Evolutionary conservation across 2,329 filamentous ascomycete species (phyloP), one percentile per base, ranked within the genome.

Genomic region (Neurospora sp.): DNA sequence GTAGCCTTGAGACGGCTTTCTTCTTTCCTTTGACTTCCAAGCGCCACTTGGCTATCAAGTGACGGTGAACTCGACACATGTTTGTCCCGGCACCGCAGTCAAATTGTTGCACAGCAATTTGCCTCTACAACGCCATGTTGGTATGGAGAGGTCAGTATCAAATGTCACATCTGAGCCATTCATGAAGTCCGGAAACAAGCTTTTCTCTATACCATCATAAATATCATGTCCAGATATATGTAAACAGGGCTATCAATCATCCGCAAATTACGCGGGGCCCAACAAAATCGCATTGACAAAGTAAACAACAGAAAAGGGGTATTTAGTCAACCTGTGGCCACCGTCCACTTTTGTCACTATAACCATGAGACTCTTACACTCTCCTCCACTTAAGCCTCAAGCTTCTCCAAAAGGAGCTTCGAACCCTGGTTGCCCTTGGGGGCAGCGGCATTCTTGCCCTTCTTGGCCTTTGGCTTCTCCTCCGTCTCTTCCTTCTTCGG

Each of bases 371-470:
- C 28, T 58, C 42, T 36, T 4, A 15, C 40, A 42, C 2, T 38
- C 36, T 33, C 40, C 15, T n/a, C 52, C 40, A 58, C 68, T 70
- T 62, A 73, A 69, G 77, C 69, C 7, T 77, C 81, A 73, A 90
- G 77, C 80, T 86, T 88, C 78, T 86, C 85, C 70, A 91, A 79
- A 73, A 91, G 79, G 71, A 91, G 78, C 78, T 83, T 86, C 69
- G 88, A 85, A 3, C 89, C 89, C 75, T 83, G 84, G 78, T 91
- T 91, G 13, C 89, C 89, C 71, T 77, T 79, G 70, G 81, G 79
- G 72, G 52, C 28, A 36, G 79, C 79, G 15, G 76, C 74, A 75
- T 82, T 82, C 72, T 80, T 78, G 73, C 82, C 82, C 74, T 86
- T 85, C 73, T 81, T 80, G 38, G 74, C 77, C 74, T 80, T 73